phyloP scores from a whole-genome alignment of 164 flowering plant genomes.

The Warburgia ugandensis region DNA sequence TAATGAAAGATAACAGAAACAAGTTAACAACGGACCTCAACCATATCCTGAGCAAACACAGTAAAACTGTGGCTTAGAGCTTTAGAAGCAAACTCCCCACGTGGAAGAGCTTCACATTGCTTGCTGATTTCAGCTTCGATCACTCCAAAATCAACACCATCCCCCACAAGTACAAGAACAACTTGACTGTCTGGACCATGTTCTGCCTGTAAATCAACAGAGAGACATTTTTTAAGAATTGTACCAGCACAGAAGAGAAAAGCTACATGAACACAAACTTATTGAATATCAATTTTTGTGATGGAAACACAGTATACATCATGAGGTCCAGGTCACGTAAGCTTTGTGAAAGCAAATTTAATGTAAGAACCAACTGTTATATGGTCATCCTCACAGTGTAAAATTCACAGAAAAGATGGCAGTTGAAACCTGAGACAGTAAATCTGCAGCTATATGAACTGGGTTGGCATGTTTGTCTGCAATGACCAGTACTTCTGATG shows the following conservation, averaged over 20 bases:
- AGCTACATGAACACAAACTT: not conserved
- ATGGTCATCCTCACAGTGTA: not conserved
- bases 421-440: slow-evolving; percentile 84
- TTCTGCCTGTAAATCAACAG: slow-evolving; percentile 64
- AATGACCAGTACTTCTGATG: slow-evolving; percentile 95
- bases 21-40: slow-evolving; percentile 83
- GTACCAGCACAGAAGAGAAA: not conserved
- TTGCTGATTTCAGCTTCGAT: slow-evolving; percentile 67
- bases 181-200: slow-evolving; percentile 99
- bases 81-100: slow-evolving; percentile 75
- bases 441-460: slow-evolving; percentile 85
- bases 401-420: not conserved
- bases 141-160: slow-evolving; percentile 57
- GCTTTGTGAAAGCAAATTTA: too few relatives aligned
- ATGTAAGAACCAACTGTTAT: too few relatives aligned
- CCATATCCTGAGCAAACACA: slow-evolving; percentile 78
- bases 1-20: too few relatives aligned
- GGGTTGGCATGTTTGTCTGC: slow-evolving; percentile 89
- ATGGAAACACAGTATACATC: too few relatives aligned
- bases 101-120: slow-evolving; percentile 80
- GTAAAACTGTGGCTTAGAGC: slow-evolving; percentile 83
- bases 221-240: not conserved
- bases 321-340: too few relatives aligned
- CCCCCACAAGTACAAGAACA: slow-evolving; percentile 89
- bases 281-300: too few relatives aligned